Percentiles rank a stretch among this genome's conserved stretches.
phyloP scores from a whole-genome alignment of 306 rosid genomes.

The Sicyos edulis region DNA sequence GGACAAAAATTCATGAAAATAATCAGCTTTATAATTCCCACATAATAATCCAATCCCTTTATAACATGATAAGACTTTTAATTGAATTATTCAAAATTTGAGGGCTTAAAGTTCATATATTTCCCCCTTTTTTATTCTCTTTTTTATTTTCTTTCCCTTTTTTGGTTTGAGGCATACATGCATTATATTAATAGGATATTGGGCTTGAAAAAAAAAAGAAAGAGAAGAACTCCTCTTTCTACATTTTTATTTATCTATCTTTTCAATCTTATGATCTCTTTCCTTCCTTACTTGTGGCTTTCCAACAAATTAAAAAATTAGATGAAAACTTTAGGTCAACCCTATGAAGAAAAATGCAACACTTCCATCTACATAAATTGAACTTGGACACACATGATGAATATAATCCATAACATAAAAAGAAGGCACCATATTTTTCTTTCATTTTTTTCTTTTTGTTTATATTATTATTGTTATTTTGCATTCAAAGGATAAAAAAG shows the following conservation, averaged over 20 bases:
- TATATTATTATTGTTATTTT: neutral
- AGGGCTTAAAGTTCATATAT: neutral
- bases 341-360: conserved; percentile 7
- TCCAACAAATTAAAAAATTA: too few species aligned
- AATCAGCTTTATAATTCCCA: neutral
- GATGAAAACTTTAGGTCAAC: conserved; percentile 13
- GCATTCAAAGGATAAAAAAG: conserved; percentile 6
- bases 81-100: conserved; percentile 2
- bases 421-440: neutral
- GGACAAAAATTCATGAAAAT: neutral
- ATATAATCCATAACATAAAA: too few species aligned
- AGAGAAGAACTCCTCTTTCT: too few species aligned
- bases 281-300: too few species aligned
- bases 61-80: neutral
- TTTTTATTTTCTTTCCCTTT: too few species aligned
- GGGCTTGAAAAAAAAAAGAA: neutral
- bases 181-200: neutral
- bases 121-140: neutral
- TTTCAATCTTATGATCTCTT: neutral
- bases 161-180: too few species aligned
- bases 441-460: neutral
- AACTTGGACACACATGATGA: conserved; percentile 16
- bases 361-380: conserved; percentile 14
- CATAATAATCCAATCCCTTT: neutral
- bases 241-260: too few species aligned